Conservation (phyloP, 129 eudicot species). For the Scalesia atractyloides region DNA sequence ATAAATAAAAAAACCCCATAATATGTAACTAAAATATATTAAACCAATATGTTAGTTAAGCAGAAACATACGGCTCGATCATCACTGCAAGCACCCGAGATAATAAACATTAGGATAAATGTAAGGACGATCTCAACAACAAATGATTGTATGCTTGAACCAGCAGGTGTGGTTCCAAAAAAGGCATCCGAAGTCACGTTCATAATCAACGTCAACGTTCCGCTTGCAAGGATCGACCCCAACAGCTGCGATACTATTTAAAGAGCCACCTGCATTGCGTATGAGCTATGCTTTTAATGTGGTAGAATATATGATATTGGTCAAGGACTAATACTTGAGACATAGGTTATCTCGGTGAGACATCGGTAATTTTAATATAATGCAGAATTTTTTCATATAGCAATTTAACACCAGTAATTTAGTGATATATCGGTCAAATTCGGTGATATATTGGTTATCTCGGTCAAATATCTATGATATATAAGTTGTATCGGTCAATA, state of each 20-base stretch:
- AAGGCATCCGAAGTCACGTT: constrained; percentile 43
- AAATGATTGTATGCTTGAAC: constrained; percentile 57
- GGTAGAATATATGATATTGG: too few relatives aligned
- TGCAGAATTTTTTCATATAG: too few relatives aligned
- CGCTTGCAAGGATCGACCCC: constrained; percentile 74
- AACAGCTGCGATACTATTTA: constrained; percentile 57
- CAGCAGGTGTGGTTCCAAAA: constrained; percentile 69
- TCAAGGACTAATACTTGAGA: too few relatives aligned
- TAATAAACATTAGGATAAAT: constrained; percentile 76
- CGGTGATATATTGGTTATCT: too few relatives aligned
- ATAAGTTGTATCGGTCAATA: too few relatives aligned
- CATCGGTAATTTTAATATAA: too few relatives aligned
- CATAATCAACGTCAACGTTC: constrained; percentile 46
- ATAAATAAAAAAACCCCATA: not conserved
- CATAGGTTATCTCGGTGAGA: too few relatives aligned
- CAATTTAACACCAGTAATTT: too few relatives aligned
- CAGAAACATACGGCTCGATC: constrained; percentile 54
- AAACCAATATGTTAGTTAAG: not conserved
- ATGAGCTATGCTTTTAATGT: too few relatives aligned
- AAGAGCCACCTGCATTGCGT: constrained; percentile 42
- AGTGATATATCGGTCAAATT: too few relatives aligned
- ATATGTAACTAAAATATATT: not conserved
- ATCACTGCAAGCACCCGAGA: constrained; percentile 68
- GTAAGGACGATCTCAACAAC: constrained; percentile 65
- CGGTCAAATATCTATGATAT: too few relatives aligned